A percentile compares a stretch with the other conserved stretches of the same genome.
Evolutionary conservation across 306 rosid species (phyloP).

Genomic region (Cyamopsis tetragonoloba): DNA sequence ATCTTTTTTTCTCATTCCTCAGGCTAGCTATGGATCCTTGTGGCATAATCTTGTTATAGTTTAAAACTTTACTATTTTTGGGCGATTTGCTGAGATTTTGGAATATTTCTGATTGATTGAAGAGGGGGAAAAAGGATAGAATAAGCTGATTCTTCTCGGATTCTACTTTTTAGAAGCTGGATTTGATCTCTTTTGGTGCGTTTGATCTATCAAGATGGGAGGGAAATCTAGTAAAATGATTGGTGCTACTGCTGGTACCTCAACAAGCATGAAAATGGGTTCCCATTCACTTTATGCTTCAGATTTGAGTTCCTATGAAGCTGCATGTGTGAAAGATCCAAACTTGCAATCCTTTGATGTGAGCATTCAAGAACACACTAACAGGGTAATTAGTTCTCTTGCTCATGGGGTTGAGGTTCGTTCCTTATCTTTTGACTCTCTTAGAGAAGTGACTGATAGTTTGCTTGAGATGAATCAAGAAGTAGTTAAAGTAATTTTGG

Average conservation of each 20-base stretch:
- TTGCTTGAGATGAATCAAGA: conserved; percentile 60
- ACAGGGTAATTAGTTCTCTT: conserved; percentile 56
- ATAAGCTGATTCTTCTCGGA: neutral
- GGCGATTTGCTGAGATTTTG: neutral
- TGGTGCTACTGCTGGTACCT: conserved; percentile 11
- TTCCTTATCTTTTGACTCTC: conserved; percentile 56
- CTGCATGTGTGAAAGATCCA: conserved; percentile 55
- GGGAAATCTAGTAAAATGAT: conserved; percentile 56
- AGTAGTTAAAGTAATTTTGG: conserved; percentile 42
- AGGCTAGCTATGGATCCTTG: neutral
- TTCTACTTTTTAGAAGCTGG: conserved; percentile 11
- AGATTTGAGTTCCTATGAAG: conserved; percentile 66
- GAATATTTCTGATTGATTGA: neutral
- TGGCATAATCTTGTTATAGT: neutral
- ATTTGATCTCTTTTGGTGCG: neutral
- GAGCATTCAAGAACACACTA: conserved; percentile 46
- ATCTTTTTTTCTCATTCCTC: neutral
- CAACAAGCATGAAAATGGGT: conserved; percentile 33
- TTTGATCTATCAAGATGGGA: conserved; percentile 49
- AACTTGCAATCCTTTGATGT: conserved; percentile 59
- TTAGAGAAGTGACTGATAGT: conserved; percentile 61
- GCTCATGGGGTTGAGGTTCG: conserved; percentile 50
- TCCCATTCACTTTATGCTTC: conserved; percentile 37
- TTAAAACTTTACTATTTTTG: conserved; percentile 5
- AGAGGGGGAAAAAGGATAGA: neutral